A percentile compares a stretch with the other conserved stretches of the same genome.
phyloP scores from a whole-genome alignment of 2,329 filamentous ascomycete species.

The Cladosporium austrohemisphaericum region DNA sequence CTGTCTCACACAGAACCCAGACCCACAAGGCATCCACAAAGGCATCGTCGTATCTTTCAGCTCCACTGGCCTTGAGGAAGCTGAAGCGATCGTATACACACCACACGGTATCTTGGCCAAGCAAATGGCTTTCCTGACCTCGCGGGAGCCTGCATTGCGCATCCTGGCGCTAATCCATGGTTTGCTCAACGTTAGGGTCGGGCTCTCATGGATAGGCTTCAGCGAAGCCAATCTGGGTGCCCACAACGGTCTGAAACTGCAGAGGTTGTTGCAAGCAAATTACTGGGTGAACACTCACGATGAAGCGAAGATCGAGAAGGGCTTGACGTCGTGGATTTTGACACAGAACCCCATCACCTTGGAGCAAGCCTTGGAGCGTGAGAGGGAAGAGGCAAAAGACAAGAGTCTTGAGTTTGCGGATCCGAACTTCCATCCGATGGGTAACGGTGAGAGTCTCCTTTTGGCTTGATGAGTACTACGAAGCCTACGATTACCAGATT shows the following conservation, averaged over 20 bases:
- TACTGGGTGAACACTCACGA: slow-evolving; percentile 67
- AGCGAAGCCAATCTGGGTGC: slow-evolving; percentile 61
- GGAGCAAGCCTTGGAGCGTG: slow-evolving; percentile 47
- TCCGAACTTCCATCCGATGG: slow-evolving; percentile 2
- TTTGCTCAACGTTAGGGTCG: slow-evolving; percentile 57
- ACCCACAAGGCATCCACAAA: slow-evolving; percentile 59
- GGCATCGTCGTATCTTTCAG: slow-evolving; percentile 58
- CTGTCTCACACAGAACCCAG: slow-evolving; percentile 51
- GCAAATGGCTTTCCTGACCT: slow-evolving; percentile 42
- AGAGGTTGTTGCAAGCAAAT: slow-evolving; percentile 49
- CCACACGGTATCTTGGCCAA: slow-evolving; percentile 57
- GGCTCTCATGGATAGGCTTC: slow-evolving; percentile 24
- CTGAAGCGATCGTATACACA: slow-evolving; percentile 60
- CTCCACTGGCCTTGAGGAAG: slow-evolving; percentile 31
- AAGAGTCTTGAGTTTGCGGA: not conserved
- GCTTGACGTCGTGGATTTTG: slow-evolving; percentile 52
- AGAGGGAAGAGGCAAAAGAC: slow-evolving; percentile 33
- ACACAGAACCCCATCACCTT: slow-evolving; percentile 41
- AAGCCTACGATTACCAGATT: too few species aligned
- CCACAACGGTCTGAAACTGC: slow-evolving; percentile 57
- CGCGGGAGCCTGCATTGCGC: slow-evolving; percentile 45
- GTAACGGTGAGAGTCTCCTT: slow-evolving; percentile 6
- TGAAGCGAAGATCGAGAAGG: slow-evolving; percentile 58
- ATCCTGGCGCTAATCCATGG: slow-evolving; percentile 62
- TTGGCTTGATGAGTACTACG: slow-evolving; percentile 3